Conservation (phyloP, 768 basidiomycete genomes). For the Tremella fuciformis region DNA sequence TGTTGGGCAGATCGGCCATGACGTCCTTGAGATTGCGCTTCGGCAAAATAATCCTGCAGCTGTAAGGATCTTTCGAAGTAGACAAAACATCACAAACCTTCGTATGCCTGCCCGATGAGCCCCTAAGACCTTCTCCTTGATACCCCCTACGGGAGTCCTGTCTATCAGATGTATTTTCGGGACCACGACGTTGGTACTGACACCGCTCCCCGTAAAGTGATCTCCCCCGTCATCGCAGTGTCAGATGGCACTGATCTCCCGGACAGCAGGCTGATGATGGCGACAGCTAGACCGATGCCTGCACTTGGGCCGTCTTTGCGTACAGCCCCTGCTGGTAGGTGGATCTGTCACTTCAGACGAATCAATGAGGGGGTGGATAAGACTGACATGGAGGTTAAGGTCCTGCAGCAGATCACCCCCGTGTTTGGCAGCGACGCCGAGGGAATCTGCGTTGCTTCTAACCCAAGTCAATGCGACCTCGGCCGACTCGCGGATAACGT, state of each 20-base stretch:
- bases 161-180: background rate
- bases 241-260: slow-evolving; percentile 69
- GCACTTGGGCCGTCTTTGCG: slow-evolving; percentile 93
- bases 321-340: slow-evolving; percentile 83
- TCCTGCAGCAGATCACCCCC: slow-evolving; percentile 58
- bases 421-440: slow-evolving; percentile 37
- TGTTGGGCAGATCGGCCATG: slow-evolving; percentile 68
- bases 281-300: slow-evolving; percentile 83
- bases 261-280: slow-evolving; percentile 78
- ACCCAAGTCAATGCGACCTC: slow-evolving; percentile 91
- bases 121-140: slow-evolving; percentile 82
- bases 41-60: slow-evolving; percentile 71
- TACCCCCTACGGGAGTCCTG: slow-evolving; percentile 63
- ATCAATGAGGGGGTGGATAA: background rate
- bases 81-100: slow-evolving; percentile 22
- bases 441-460: slow-evolving; percentile 60
- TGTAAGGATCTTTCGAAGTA: background rate
- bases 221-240: slow-evolving; percentile 90
- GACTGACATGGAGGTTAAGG: slow-evolving; percentile 68
- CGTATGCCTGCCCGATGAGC: slow-evolving; percentile 81
- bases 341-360: slow-evolving; percentile 54
- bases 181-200: slow-evolving; percentile 56
- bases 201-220: slow-evolving; percentile 57
- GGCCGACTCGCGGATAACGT: slow-evolving; percentile 88
- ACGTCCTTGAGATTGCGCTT: slow-evolving; percentile 83